Base-by-base conservation (phyloP, 305 asterid genomes). In the Andrographis paniculata region DNA sequence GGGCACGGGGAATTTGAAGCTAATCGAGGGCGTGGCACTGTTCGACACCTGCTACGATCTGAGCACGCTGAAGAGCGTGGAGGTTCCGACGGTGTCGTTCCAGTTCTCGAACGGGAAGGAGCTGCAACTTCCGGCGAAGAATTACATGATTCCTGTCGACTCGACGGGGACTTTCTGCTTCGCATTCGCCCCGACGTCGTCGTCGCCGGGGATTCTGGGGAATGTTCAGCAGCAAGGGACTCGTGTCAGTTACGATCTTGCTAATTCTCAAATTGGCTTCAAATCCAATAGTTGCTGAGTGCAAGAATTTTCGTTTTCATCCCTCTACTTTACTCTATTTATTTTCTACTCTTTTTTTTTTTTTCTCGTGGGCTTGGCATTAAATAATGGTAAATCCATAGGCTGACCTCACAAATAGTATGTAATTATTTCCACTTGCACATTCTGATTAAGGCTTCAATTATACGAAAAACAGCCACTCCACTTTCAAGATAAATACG, bases 191-290 rank as follows among this genome's bases (percentile, higher is more conserved):
- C 88, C 95, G 58, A 80, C 98, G 53, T 64, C 95, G 64, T 74
- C 94, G 0, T 31, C 75, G 16, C 60, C 78, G 5, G 85, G 93
- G 57, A 89, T 89, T 7, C 74, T 89, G 5, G 98, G 96, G 20
- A 89, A 89, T 59, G 88, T 89, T 17, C 98, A 89, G 67, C 98
- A 85, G 73, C 95, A 89, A 66, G 96, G 98, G 71, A 82, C 85
- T 67, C 96, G 98, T 70, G 96, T 85, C 88, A 74, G 76, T 58
- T 89, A 63, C 48, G 94, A 89, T 58, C 58, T 82, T 38, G 61
- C 56, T 14, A 72, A 80, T 36, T 77, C 86, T 21, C 61, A 78
- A 28, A 68, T 89, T 64, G 91, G 79, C 19, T 89, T 89, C 70
- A 72, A 91, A 23, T 61, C 88, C 59, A 77, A 79, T 44, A 72